Evolutionary conservation across 768 basidiomycete species (phyloP), one percentile per base, ranked within the genome.

Genomic region (Hortiboletus flavorubellus): DNA sequence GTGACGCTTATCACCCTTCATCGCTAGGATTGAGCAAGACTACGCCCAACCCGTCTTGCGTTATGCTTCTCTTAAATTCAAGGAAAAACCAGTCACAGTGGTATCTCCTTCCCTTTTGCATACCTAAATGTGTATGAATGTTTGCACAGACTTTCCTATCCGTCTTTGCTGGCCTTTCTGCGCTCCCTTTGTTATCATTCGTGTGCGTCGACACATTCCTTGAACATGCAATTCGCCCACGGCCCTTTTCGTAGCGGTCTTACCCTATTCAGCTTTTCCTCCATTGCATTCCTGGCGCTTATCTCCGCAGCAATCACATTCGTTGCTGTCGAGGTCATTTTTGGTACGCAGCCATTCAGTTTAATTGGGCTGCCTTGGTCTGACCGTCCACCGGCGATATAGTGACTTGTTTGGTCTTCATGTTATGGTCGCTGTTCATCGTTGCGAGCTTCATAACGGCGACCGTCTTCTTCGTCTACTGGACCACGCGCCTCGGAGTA

Each of bases 1-100:
- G 23, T 49, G 21, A 41, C 31, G 40, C 48, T 33, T 33, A 35
- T 41, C 35, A 39, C 50, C 23, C 5, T 43, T 57, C 40, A 4
- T 51, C 18, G 3, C 21, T 44, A 80, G 79, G 44, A 75, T 80
- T 43, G 79, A 80, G 59, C 66, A 70, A 29, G 62, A 72, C 21
- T 79, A 78, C 59, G 79, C 72, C 6, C 76, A 75, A 18, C 79
- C 79, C 31, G 66, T 74, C 39, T 51, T 78, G 31, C 64, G 50
- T 26, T 44, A 55, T 42, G 37, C 46, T 21, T 59, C 61, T 34
- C n/a, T 50, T 26, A 59, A 58, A 33, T 67, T 70, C 35, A 59
- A 35, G 51, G 58, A 61, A 51, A 66, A 52, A 1, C 70, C 69
- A 8, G 45, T 72, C 2, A 51, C 47, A 21, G 64, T 70, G 68